Base-by-base conservation (phyloP, 495 filamentous ascomycete genomes). In the Peziza echinospora region DNA sequence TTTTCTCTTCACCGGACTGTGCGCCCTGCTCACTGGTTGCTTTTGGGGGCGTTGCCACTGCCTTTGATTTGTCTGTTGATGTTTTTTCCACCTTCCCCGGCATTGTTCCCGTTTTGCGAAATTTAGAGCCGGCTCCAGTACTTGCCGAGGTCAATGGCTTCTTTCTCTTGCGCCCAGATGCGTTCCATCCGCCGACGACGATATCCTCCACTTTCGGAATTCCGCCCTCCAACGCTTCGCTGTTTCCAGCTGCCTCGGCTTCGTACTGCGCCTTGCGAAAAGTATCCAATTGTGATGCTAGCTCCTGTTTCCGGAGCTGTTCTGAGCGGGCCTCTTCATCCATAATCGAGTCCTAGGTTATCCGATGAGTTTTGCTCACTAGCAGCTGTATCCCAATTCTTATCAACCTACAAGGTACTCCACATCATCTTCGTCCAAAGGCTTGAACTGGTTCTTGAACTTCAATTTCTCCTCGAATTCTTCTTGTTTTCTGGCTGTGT, bases 381-480 rank as follows among this genome's bases (percentile, higher is more conserved):
- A n/a, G n/a, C n/a, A n/a, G n/a, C n/a, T n/a, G n/a, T n/a, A n/a
- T 22, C 21, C 43, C 13, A 7, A 22, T 22, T 8, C 8, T 5
- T 17, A 23, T 17, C 11, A 37, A 37, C 42, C 8, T 44, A 56
- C 85, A 13, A 96, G 63, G 56, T 92, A 97, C 3, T 92, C 86
- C 49, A 89, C 71, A 63, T 97, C 89, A 55, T 91, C 86, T 50
- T 93, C 83, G 56, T 96, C 85, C 28, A 97, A 72, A 7, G 83
- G 72, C 46, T 85, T 79, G 65, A 94, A 97, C 65, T 96, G 89
- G 60, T 96, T 93, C 62, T 80, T 80, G 41, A 97, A 62, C 49
- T 78, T 73, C 47, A 73, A 73, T 52, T 80, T 78, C 62, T 97
- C 91, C 62, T 93, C 87, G 62, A 94, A 93, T 44, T 83, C 84